phyloP scores from a whole-genome alignment of 2,329 filamentous ascomycete species.

The Trematosphaeria pertusa region DNA sequence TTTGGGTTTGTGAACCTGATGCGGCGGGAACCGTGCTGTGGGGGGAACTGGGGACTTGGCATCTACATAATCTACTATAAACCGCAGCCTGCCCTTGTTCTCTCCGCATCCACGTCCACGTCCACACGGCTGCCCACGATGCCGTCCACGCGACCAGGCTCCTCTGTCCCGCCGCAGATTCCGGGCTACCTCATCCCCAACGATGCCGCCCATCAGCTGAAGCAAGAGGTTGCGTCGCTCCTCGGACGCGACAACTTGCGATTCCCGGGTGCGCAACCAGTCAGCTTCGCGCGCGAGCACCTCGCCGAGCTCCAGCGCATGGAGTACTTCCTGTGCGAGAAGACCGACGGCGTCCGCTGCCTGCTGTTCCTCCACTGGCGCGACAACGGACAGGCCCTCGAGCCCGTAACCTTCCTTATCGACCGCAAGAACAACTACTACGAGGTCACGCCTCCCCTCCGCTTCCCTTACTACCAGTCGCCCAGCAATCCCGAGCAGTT shows the following conservation, averaged over 20 bases:
- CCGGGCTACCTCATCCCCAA: constrained; percentile 37
- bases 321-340: constrained; percentile 98
- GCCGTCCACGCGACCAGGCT: too few species aligned
- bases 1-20: too few species aligned
- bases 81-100: constrained; percentile 1
- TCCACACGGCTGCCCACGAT: too few species aligned
- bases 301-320: constrained; percentile 79
- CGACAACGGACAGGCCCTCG: constrained; percentile 44
- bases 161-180: constrained; percentile 42
- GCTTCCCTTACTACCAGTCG: constrained; percentile 77
- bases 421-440: constrained; percentile 99
- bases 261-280: constrained; percentile 93
- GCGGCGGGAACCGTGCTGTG: too few species aligned
- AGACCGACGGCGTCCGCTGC: constrained; percentile 95
- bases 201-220: constrained; percentile 59
- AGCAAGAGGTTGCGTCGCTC: constrained; percentile 75
- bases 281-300: constrained; percentile 86
- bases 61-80: not conserved
- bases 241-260: constrained; percentile 70
- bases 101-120: not conserved
- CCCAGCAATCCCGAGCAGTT: constrained; percentile 64
- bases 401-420: constrained; percentile 80
- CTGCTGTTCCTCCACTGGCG: constrained; percentile 86
- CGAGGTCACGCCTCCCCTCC: constrained; percentile 74
- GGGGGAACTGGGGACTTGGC: constrained; percentile 11